Percentiles rank a stretch among this genome's conserved stretches.
Evolutionary conservation across 306 rosid genomes (phyloP).

Genomic region (Rubus parviflorus): DNA sequence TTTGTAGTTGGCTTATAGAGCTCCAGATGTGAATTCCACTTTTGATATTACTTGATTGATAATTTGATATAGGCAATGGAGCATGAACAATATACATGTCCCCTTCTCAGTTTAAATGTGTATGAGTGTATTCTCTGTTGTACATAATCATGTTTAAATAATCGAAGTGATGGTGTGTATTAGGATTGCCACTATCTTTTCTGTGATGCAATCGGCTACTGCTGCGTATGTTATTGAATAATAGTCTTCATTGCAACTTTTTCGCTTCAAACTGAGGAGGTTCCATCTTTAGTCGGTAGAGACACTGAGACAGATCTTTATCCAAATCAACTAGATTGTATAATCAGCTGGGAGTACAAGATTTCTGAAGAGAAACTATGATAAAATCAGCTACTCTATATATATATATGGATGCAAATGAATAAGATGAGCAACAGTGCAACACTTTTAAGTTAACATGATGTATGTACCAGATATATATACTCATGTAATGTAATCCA

Average conservation of each 20-base stretch:
- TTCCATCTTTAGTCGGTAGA: no score
- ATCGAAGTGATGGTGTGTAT: not conserved
- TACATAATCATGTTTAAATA: not conserved
- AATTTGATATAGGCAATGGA: not conserved
- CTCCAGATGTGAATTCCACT: not conserved
- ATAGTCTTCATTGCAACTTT: no score
- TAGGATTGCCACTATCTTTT: not conserved
- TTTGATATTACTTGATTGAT: not conserved
- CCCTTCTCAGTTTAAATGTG: not conserved
- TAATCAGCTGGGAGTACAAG: no score
- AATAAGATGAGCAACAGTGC: no score
- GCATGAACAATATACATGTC: not conserved
- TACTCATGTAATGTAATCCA: not conserved
- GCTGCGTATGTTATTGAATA: not conserved
- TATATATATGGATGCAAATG: no score
- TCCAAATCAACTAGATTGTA: no score
- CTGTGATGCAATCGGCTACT: not conserved
- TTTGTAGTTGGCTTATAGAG: not conserved
- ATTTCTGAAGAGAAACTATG: no score
- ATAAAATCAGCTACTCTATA: no score
- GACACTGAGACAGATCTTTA: no score
- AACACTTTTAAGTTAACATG: not conserved
- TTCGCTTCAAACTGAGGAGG: no score
- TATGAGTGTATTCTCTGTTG: not conserved
- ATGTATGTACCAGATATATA: no score